Evolutionary conservation across 257 asterid genomes (phyloP).

Genomic region (Salvia splendens): DNA sequence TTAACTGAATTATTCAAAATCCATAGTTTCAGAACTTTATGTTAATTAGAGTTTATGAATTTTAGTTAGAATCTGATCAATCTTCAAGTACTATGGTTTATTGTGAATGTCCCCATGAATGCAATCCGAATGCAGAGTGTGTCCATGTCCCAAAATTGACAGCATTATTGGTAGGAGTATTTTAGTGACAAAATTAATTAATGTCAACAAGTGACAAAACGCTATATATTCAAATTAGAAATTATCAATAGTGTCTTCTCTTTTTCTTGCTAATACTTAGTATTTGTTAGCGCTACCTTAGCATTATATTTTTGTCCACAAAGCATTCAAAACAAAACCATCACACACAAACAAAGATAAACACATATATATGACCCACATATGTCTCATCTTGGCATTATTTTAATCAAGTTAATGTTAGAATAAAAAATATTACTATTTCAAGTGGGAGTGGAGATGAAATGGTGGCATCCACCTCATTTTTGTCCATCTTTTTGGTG

Average conservation of each 20-base stretch:
- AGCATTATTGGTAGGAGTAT: too few relatives aligned
- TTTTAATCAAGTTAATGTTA: not conserved
- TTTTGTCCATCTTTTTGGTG: constrained; percentile 28
- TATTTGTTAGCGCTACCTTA: not conserved
- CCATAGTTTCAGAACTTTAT: too few relatives aligned
- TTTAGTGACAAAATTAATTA: not conserved
- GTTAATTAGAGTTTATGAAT: too few relatives aligned
- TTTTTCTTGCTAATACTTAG: not conserved
- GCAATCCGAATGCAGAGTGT: too few relatives aligned
- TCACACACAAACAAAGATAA: not conserved
- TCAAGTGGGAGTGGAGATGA: constrained; percentile 33
- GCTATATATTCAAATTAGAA: not conserved
- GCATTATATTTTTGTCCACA: constrained; percentile 3
- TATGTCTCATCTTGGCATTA: constrained; percentile 1
- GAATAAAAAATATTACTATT: constrained; percentile 7
- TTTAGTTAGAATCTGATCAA: too few relatives aligned
- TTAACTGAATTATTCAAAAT: too few relatives aligned
- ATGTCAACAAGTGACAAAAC: not conserved
- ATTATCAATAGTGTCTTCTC: not conserved
- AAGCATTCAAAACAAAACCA: constrained; percentile 11
- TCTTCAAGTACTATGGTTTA: too few relatives aligned
- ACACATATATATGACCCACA: not conserved
- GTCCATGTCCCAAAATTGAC: too few relatives aligned
- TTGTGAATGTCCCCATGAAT: too few relatives aligned
- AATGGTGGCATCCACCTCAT: constrained; percentile 40